phyloP scores from a whole-genome alignment of 176 grass and related monocot species.

The Urochloa ruziziensis region DNA sequence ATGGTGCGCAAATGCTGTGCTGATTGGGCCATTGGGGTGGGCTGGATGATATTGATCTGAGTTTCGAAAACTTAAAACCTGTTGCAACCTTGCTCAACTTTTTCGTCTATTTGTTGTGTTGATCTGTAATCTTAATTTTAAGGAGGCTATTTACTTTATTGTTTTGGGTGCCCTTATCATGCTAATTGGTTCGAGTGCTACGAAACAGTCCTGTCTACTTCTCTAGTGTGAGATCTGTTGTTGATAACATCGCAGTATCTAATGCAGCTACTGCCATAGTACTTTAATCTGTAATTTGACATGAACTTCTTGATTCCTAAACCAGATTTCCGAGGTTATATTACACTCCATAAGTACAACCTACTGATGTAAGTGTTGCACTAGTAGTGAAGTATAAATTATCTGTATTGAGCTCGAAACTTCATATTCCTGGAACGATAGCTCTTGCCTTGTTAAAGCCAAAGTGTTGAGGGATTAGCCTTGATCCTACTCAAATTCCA shows the following conservation, averaged over 20 bases:
- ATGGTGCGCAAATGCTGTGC: neutral
- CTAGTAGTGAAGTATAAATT: neutral
- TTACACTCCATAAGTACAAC: neutral
- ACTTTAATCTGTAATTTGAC: neutral
- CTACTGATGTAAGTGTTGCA: neutral
- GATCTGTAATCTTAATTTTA: neutral
- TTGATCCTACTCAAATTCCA: too few species aligned
- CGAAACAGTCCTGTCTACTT: neutral
- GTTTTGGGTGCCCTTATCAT: neutral
- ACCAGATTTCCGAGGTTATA: neutral
- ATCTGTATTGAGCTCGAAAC: neutral
- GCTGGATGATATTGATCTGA: neutral
- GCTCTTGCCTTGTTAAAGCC: too few species aligned
- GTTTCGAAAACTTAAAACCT: neutral
- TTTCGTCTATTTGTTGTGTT: neutral
- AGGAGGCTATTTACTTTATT: neutral
- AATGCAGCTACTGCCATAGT: neutral
- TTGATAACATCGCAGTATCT: neutral
- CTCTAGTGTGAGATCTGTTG: neutral
- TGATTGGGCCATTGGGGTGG: neutral
- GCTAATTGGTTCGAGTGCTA: neutral
- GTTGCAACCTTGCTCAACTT: neutral
- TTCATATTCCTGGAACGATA: neutral
- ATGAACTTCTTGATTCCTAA: neutral
- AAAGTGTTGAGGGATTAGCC: too few species aligned